Conservation (phyloP, 2,329 filamentous ascomycete genomes). For the Tolypocladium ovalisporum region DNA sequence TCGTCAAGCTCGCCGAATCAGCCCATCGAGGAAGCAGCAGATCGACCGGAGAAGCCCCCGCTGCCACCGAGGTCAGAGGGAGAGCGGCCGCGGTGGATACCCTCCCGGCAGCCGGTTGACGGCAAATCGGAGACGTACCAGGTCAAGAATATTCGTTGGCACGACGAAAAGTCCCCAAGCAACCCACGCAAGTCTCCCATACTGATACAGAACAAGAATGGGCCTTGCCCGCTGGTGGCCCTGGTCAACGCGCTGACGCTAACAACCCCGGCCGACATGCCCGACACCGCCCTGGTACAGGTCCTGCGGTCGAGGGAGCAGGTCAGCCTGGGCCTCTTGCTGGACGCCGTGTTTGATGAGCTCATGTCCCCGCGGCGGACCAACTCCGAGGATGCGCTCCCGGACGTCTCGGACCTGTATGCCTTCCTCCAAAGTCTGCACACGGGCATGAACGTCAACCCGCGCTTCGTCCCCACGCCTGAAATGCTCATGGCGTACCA, state of each 20-base stretch:
- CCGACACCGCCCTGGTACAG: constrained; percentile 63
- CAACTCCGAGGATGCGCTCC: constrained; percentile 52
- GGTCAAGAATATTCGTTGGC: constrained; percentile 85
- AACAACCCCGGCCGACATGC: constrained; percentile 56
- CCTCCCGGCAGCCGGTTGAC: constrained; percentile 30
- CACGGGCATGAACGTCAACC: constrained; percentile 97
- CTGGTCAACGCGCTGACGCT: constrained; percentile 86
- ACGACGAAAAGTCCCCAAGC: constrained; percentile 49
- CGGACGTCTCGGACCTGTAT: constrained; percentile 82
- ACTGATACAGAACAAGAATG: constrained; percentile 85
- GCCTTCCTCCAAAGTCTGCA: constrained; percentile 79
- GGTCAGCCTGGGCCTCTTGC: constrained; percentile 72
- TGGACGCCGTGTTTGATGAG: constrained; percentile 88
- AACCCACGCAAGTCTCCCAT: constrained; percentile 72
- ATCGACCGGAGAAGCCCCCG: constrained; percentile 17
- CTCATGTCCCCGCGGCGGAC: constrained; percentile 68
- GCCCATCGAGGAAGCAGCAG: constrained; percentile 3
- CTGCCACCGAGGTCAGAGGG: constrained; percentile 25
- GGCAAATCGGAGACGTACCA: constrained; percentile 69
- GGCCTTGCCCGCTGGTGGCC: constrained; percentile 85
- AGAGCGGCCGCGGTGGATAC: constrained; percentile 20
- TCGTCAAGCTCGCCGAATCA: constrained; percentile 8
- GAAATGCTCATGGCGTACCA: constrained; percentile 35
- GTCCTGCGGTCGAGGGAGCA: constrained; percentile 73
- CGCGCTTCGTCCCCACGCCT: constrained; percentile 60